Evolutionary conservation across 2,329 filamentous ascomycete species (phyloP).

Genomic region (Colletotrichum noveboracense): DNA sequence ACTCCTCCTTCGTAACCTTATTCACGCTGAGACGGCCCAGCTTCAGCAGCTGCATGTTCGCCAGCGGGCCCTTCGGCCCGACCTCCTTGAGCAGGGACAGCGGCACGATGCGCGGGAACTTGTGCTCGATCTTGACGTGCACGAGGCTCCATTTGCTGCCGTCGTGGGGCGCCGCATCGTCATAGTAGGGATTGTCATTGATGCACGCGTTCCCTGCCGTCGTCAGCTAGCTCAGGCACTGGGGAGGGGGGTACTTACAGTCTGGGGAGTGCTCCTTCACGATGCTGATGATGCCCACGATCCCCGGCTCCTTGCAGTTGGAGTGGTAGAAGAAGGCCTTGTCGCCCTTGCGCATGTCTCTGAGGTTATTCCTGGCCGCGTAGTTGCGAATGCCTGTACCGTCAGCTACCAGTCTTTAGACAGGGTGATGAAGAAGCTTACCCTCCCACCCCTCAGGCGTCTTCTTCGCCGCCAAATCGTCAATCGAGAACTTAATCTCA

Average conservation of each 20-base stretch:
- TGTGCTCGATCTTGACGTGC: constrained; percentile 84
- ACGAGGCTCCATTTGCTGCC: constrained; percentile 80
- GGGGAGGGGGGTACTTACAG: constrained; percentile 51
- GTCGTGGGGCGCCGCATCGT: constrained; percentile 68
- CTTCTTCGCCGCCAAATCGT: constrained; percentile 76
- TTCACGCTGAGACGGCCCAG: constrained; percentile 62
- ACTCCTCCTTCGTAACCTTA: constrained; percentile 68
- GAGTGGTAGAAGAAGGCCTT: constrained; percentile 97
- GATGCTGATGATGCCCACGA: constrained; percentile 88
- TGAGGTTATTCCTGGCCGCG: constrained; percentile 82
- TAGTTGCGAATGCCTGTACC: constrained; percentile 17
- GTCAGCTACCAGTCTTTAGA: not conserved
- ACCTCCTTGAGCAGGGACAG: constrained; percentile 78
- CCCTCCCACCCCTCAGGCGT: constrained; percentile 92
- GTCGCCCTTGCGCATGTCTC: constrained; percentile 89
- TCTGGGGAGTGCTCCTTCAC: constrained; percentile 85
- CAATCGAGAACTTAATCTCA: constrained; percentile 93
- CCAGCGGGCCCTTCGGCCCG: constrained; percentile 64
- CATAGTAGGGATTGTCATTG: constrained; percentile 77
- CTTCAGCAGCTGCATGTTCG: constrained; percentile 79
- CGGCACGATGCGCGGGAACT: constrained; percentile 67
- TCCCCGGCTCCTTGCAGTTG: constrained; percentile 87
- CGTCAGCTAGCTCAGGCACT: not conserved
- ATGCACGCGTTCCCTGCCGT: constrained; percentile 21
- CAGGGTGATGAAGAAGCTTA: constrained; percentile 33